Percentiles rank a stretch among this genome's conserved stretches.
These are phyloP conservation scores for Backusella westeae DNA, from an alignment of 192 early-diverging fungal genomes.

Conservation along the genomic window DNA sequence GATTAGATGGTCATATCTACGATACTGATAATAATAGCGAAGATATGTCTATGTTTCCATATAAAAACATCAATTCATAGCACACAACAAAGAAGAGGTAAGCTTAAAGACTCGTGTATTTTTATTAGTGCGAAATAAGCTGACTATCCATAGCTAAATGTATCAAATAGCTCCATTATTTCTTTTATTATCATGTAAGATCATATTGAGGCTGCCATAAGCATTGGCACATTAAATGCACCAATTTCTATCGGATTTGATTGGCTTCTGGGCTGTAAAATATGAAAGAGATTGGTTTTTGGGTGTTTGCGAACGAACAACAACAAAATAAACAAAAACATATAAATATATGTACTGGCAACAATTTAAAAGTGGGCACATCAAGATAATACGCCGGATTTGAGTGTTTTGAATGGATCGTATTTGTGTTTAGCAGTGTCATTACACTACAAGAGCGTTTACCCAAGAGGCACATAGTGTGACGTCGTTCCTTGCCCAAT, in stretches of 20 bases:
- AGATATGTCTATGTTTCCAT: not conserved
- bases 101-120: no score
- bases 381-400: not conserved
- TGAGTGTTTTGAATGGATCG: not conserved
- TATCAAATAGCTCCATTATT: no score
- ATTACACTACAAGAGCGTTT: not conserved
- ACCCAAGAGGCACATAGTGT: not conserved
- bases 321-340: not conserved
- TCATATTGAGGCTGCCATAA: no score
- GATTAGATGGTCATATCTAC: not conserved
- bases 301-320: not conserved
- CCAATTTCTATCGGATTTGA: not conserved
- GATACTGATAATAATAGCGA: not conserved
- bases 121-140: no score
- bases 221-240: no score
- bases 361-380: not conserved
- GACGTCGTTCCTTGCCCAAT: not conserved
- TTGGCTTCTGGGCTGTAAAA: not conserved
- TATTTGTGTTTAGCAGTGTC: not conserved
- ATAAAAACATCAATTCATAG: no score
- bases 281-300: not conserved
- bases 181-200: no score
- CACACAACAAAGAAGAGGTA: no score
- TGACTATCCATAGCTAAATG: no score
- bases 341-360: no score